Evolutionary conservation across 768 basidiomycete genomes (phyloP).

Genomic region (Boletellus ananas): DNA sequence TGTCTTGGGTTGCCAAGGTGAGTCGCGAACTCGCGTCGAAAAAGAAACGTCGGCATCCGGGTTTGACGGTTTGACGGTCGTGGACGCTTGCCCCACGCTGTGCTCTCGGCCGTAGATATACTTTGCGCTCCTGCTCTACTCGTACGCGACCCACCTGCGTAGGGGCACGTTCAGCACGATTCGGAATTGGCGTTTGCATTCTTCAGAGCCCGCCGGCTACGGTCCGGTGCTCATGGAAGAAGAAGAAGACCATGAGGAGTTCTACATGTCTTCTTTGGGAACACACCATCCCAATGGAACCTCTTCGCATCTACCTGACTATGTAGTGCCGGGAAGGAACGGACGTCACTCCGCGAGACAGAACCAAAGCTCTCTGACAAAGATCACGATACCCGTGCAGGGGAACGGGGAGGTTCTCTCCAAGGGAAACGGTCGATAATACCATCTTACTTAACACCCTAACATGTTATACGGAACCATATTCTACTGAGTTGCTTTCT

Average conservation of each 20-base stretch:
- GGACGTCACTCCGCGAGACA: conserved; percentile 27
- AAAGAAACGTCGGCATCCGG: not conserved
- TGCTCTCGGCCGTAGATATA: conserved; percentile 58
- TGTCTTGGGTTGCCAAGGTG: conserved; percentile 90
- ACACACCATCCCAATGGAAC: conserved; percentile 38
- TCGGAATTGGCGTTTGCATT: conserved; percentile 35
- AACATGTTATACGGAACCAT: conserved; percentile 9
- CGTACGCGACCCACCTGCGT: conserved; percentile 88
- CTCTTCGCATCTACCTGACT: conserved; percentile 60
- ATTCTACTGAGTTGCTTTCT: conserved; percentile 7
- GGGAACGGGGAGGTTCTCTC: conserved; percentile 56
- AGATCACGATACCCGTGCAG: conserved; percentile 35
- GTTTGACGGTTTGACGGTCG: conserved; percentile 1
- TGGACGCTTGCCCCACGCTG: not conserved
- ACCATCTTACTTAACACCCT: conserved; percentile 16
- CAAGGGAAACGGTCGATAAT: conserved; percentile 53
- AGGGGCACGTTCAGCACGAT: conserved; percentile 87
- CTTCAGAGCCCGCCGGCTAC: conserved; percentile 21
- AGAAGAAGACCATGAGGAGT: conserved; percentile 62
- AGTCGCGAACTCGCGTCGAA: conserved; percentile 17
- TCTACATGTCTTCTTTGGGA: conserved; percentile 63
- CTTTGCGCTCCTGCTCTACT: conserved; percentile 87
- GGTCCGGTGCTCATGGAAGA: conserved; percentile 42
- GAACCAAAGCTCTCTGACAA: conserved; percentile 21
- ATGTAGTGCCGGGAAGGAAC: conserved; percentile 48